Conservation (phyloP, 495 filamentous ascomycete species). For the Aspergillus olivimuriae region DNA sequence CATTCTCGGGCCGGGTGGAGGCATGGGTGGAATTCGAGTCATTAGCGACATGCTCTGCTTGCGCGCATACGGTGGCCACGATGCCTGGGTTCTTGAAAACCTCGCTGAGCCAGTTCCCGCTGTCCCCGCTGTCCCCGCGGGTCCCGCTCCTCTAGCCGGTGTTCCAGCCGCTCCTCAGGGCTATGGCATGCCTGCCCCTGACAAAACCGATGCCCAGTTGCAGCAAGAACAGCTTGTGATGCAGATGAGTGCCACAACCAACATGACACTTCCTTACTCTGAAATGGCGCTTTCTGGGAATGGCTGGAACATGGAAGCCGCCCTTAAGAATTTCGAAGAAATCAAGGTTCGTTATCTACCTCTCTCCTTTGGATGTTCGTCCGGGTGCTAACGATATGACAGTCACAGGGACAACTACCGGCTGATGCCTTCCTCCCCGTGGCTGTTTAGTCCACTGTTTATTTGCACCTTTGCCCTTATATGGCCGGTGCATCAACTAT, state of each 20-base stretch:
- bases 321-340: slow-evolving; percentile 59
- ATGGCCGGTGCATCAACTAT: slow-evolving; percentile 8
- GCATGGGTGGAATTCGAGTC: slow-evolving; percentile 60
- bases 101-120: slow-evolving; percentile 13
- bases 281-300: slow-evolving; percentile 63
- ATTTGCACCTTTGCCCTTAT: background rate
- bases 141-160: slow-evolving; percentile 4
- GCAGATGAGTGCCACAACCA: slow-evolving; percentile 60
- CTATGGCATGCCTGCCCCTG: slow-evolving; percentile 34
- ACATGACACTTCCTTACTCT: slow-evolving; percentile 67
- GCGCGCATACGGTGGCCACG: slow-evolving; percentile 56
- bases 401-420: slow-evolving; percentile 38
- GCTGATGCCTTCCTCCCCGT: slow-evolving; percentile 32
- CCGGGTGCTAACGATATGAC: no score
- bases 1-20: slow-evolving; percentile 68
- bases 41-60: slow-evolving; percentile 73
- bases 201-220: slow-evolving; percentile 37
- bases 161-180: slow-evolving; percentile 27
- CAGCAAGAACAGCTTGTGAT: slow-evolving; percentile 57
- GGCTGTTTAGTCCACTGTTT: slow-evolving; percentile 7
- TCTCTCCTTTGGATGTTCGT: background rate
- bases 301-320: slow-evolving; percentile 67
- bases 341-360: slow-evolving; percentile 43
- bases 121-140: slow-evolving; percentile 2
- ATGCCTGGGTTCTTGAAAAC: slow-evolving; percentile 49